phyloP scores from a whole-genome alignment of 164 flowering plant species.

The Echeveria elegans region DNA sequence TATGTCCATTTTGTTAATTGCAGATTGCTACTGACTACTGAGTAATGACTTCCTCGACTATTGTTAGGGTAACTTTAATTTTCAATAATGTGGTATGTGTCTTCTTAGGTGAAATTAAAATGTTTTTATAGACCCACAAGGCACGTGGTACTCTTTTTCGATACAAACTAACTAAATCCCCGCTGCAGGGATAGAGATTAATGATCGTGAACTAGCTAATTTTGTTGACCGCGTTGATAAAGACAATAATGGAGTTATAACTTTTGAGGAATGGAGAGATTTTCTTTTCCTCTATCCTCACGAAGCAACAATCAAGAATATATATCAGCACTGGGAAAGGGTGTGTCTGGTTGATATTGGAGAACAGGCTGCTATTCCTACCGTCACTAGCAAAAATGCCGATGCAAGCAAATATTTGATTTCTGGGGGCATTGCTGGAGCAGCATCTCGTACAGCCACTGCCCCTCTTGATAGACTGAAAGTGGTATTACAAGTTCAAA shows the following conservation, averaged over 20 bases:
- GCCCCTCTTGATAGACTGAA: conserved; percentile 97
- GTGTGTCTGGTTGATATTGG: conserved; percentile 96
- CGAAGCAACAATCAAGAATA: conserved; percentile 86
- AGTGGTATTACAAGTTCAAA: conserved; percentile 82
- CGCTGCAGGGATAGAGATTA: conserved; percentile 78
- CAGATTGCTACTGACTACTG: too few species aligned
- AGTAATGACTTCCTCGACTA: too few species aligned
- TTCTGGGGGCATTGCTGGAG: conserved; percentile 97
- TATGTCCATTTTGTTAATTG: too few species aligned
- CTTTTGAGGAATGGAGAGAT: conserved; percentile 99
- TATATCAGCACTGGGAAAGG: conserved; percentile 87
- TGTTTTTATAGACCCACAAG: too few species aligned
- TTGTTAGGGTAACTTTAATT: too few species aligned
- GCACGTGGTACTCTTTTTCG: too few species aligned
- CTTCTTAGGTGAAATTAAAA: too few species aligned
- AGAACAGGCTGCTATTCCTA: conserved; percentile 86
- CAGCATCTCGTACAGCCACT: conserved; percentile 91
- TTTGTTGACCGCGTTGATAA: conserved; percentile 95
- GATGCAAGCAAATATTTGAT: conserved; percentile 71
- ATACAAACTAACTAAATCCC: background rate
- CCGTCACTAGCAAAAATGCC: conserved; percentile 78
- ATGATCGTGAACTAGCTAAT: conserved; percentile 83
- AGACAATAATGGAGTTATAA: conserved; percentile 91
- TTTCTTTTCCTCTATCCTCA: conserved; percentile 96
- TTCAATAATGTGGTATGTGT: too few species aligned